Conservation (phyloP, 1,284 basidiomycete genomes). For the Amylostereum chailletii region DNA sequence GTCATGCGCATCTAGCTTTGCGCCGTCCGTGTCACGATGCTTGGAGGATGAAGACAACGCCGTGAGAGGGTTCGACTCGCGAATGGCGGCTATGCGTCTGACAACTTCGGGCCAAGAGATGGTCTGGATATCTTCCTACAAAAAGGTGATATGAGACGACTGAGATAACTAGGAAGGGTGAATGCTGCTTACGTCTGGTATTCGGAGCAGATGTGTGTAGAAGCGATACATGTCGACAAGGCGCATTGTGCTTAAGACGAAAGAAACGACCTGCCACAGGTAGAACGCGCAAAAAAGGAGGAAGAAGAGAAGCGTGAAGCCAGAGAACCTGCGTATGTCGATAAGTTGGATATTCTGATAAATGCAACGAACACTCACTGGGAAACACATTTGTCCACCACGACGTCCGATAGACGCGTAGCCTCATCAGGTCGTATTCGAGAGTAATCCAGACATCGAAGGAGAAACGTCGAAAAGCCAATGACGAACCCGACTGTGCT, state of each 20-base stretch:
- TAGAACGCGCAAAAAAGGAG: conserved; percentile 78
- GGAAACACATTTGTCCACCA: conserved; percentile 75
- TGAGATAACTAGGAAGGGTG: conserved; percentile 8
- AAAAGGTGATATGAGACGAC: conserved; percentile 1
- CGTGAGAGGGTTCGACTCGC: conserved; percentile 86
- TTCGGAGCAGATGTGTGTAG: conserved; percentile 70
- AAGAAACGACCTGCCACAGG: conserved; percentile 61
- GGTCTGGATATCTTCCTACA: conserved; percentile 90
- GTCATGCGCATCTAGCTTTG: conserved; percentile 94
- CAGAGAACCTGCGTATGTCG: conserved; percentile 59
- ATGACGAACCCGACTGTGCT: conserved; percentile 98
- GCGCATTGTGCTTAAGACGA: conserved; percentile 57
- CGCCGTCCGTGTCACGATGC: conserved; percentile 40
- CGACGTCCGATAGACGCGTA: conserved; percentile 66
- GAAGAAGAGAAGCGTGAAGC: conserved; percentile 76
- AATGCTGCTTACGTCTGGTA: conserved; percentile 67
- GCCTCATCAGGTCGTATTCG: conserved; percentile 58
- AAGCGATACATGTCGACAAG: conserved; percentile 93
- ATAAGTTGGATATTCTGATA: conserved; percentile 9
- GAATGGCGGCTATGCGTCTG: conserved; percentile 76
- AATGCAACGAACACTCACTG: conserved; percentile 41
- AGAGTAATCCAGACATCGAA: conserved; percentile 92
- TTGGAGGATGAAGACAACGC: conserved; percentile 65
- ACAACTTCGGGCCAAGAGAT: conserved; percentile 97
- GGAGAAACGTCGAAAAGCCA: conserved; percentile 90